These are phyloP conservation scores for Hapsidospora chrysogenum DNA, from an alignment of 495 filamentous ascomycete species.

Conservation along the genomic window DNA sequence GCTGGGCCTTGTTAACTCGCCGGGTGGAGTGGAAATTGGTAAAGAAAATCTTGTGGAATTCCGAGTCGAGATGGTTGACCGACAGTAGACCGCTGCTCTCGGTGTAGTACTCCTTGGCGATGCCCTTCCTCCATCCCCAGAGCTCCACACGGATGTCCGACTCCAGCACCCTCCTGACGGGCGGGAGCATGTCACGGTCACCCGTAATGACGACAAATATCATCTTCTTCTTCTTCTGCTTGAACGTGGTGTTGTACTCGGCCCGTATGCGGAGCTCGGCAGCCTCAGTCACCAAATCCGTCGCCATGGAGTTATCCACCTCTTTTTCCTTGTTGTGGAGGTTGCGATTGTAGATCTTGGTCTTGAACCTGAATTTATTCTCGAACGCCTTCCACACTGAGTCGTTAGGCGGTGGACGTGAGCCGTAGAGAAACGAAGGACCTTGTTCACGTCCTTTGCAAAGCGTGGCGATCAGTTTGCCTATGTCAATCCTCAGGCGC, in stretches of 20 bases:
- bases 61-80: background rate
- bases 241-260: background rate
- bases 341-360: background rate
- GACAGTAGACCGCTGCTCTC: background rate
- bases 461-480: background rate
- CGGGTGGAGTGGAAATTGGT: constrained; percentile 1
- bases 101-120: background rate
- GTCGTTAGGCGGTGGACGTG: background rate
- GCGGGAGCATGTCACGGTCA: background rate
- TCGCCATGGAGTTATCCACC: constrained; percentile 1
- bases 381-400: background rate
- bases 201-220: constrained; percentile 1
- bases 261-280: background rate
- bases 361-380: background rate
- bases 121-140: background rate
- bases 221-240: background rate
- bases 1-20: background rate
- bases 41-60: background rate
- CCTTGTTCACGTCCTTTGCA: background rate
- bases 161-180: background rate
- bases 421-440: background rate
- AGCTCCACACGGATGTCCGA: background rate
- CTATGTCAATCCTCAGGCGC: background rate
- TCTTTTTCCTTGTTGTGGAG: background rate
- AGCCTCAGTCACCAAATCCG: background rate